phyloP scores from a whole-genome alignment of 306 rosid genomes.

The Hippophae tibetana region DNA sequence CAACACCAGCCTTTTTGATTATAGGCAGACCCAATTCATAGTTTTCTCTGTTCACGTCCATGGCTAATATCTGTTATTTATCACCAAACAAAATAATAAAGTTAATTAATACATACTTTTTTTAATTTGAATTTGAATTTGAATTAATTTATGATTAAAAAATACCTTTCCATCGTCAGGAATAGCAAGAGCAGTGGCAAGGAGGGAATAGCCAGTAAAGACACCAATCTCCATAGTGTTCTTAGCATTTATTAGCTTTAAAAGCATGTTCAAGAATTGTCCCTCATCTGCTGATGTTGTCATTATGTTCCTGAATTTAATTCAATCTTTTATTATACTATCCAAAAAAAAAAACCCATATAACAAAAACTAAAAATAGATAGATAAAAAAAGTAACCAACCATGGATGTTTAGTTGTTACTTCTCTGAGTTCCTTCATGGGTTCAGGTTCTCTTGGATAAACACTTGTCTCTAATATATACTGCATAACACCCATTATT shows the following conservation, averaged over 20 bases:
- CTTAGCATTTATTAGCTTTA: slow-evolving; percentile 44
- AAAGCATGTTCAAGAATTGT: slow-evolving; percentile 36
- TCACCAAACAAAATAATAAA: neutral
- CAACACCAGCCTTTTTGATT: slow-evolving; percentile 44
- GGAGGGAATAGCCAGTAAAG: slow-evolving; percentile 65
- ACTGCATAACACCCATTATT: slow-evolving; percentile 13
- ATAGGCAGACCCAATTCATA: slow-evolving; percentile 44
- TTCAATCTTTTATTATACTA: neutral
- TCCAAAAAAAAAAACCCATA: neutral
- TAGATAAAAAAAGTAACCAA: slow-evolving; percentile 4
- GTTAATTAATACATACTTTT: neutral
- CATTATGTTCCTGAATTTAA: slow-evolving; percentile 33
- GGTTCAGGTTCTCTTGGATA: slow-evolving; percentile 46
- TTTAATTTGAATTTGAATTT: neutral
- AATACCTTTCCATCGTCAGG: slow-evolving; percentile 35
- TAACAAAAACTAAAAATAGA: neutral
- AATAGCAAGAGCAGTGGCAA: slow-evolving; percentile 49
- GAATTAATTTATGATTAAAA: neutral
- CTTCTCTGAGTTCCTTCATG: slow-evolving; percentile 42
- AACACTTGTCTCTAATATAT: slow-evolving; percentile 34
- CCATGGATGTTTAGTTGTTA: slow-evolving; percentile 9
- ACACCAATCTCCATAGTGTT: slow-evolving; percentile 58
- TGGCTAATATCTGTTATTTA: slow-evolving; percentile 26
- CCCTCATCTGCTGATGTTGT: slow-evolving; percentile 46
- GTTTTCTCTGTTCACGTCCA: slow-evolving; percentile 34